These are phyloP conservation scores for Blastobotrys mokoenaii DNA, from an alignment of 805 yeast genomes.

Conservation along the genomic window DNA sequence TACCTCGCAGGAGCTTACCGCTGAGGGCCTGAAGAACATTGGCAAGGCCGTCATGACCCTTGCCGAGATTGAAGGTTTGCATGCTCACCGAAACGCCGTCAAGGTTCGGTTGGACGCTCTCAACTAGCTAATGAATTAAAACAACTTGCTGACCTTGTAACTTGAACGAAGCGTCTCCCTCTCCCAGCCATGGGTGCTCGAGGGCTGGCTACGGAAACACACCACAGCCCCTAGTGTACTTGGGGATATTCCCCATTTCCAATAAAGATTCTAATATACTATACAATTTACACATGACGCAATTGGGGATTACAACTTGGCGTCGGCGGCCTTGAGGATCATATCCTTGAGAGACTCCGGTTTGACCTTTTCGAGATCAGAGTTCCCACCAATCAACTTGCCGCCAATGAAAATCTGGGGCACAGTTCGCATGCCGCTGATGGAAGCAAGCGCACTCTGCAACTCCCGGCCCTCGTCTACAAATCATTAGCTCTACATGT, in stretches of 20 bases:
- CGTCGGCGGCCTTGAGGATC: not conserved
- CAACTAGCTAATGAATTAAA: too few relatives aligned
- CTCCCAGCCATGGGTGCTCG: not conserved
- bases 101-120: constrained; percentile 71
- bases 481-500: constrained; percentile 19
- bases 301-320: not conserved
- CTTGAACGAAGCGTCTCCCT: too few relatives aligned
- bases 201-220: too few relatives aligned
- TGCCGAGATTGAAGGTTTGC: constrained; percentile 94
- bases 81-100: constrained; percentile 95
- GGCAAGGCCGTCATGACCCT: constrained; percentile 96
- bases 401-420: constrained; percentile 89
- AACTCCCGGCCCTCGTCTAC: constrained; percentile 66
- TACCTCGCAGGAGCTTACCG: constrained; percentile 85
- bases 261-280: not conserved
- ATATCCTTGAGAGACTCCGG: not conserved
- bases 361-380: constrained; percentile 52
- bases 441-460: constrained; percentile 65
- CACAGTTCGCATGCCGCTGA: constrained; percentile 88
- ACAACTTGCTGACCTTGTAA: too few relatives aligned
- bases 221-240: too few relatives aligned
- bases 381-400: constrained; percentile 92
- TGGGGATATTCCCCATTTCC: too few relatives aligned
- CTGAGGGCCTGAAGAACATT: constrained; percentile 75
- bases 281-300: too few relatives aligned